Evolutionary conservation across 2,329 filamentous ascomycete genomes (phyloP), one percentile per base, ranked within the genome.

Genomic region (Triangularia verruculosa): DNA sequence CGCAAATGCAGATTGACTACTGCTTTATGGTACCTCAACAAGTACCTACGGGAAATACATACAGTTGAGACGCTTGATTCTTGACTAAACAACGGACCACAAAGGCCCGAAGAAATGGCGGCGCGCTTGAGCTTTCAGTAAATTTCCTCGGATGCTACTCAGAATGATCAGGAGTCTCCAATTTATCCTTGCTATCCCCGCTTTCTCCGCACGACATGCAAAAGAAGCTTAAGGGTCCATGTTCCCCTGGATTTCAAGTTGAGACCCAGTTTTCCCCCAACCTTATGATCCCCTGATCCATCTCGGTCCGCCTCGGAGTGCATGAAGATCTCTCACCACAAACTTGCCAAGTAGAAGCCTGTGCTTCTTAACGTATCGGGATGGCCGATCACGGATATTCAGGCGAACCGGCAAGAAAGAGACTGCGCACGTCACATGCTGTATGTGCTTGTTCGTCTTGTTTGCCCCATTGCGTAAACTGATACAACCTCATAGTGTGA

Each of bases 401-500:
- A 30, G 64, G 66, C 54, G 75, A 77, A 67, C 73, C 73, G 55
- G 59, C 72, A 25, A 75, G 78, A 61, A 79, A 79, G 69, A 74
- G 78, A 51, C 68, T 79, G 61, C 72, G 78, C 60, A 78, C 78
- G 22, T 78, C 76, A 47, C 78, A 79, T 72, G 78, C 78, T 25
- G 77, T 78, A 68, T 71, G 76, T 71, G 24, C n/a, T 8, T 13
- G n/a, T 2, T n/a, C 30, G 20, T 7, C 25, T 9, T 47, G 39
- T 17, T 47, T 47, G 8, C n/a, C 20, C 17, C 7, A 17, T 4
- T 6, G n/a, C 7, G 3, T 47, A 7, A 7, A 8, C 39, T 47
- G 39, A 47, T 47, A 7, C 17, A 12, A 13, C 6, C 7, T 15
- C 3, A 1, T 20, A 82, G 80, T 82, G 80, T 64, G 80, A 83